Percentiles rank a stretch among this genome's conserved stretches.
Conservation (phyloP, 202 grass and related monocot species). For the Dendrocalamus latiflorus region DNA sequence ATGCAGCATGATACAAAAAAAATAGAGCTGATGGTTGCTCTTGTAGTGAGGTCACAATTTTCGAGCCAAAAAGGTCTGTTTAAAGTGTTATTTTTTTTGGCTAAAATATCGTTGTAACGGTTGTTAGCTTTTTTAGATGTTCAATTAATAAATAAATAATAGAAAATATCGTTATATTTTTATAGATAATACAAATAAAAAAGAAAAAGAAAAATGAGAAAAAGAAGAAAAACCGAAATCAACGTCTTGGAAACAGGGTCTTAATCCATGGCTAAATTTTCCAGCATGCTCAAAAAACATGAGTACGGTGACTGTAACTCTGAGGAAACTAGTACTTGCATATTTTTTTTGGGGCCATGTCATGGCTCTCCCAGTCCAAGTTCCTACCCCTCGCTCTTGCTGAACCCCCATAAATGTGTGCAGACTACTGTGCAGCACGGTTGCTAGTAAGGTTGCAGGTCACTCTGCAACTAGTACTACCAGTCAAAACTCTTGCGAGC, state of each 20-base stretch:
- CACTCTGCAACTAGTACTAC: background rate
- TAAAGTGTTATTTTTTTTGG: too few species aligned
- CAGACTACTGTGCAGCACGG: conserved; percentile 21
- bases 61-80: too few species aligned
- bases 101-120: too few species aligned
- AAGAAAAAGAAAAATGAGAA: too few species aligned
- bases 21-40: too few species aligned
- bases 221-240: too few species aligned
- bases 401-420: conserved; percentile 29
- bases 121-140: too few species aligned
- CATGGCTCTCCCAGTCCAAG: background rate
- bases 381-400: background rate
- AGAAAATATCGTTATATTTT: too few species aligned
- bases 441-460: background rate
- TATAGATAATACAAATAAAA: too few species aligned
- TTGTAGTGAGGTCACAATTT: too few species aligned
- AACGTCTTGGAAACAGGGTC: too few species aligned
- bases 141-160: too few species aligned
- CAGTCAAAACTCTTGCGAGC: conserved; percentile 19
- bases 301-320: background rate
- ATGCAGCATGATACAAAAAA: background rate
- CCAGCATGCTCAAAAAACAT: background rate
- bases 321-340: background rate
- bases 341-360: background rate
- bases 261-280: background rate